These are phyloP conservation scores for Fagus crenata DNA, from an alignment of 306 rosid genomes.

Conservation along the genomic window DNA sequence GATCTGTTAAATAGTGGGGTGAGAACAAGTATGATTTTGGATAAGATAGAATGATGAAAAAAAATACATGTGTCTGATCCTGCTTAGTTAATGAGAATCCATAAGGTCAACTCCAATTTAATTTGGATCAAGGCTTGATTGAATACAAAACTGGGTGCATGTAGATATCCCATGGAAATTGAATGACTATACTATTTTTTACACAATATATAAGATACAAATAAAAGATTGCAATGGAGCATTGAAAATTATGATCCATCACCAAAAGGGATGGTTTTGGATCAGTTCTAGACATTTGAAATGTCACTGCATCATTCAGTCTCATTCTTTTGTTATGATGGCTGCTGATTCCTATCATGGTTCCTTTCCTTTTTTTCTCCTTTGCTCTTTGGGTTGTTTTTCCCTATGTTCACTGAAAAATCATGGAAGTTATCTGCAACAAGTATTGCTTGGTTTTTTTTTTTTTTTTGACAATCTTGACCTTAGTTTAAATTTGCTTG, in stretches of 20 bases:
- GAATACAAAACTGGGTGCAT: not conserved
- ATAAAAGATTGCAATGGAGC: not conserved
- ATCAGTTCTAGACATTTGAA: not conserved
- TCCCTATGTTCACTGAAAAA: too few relatives aligned
- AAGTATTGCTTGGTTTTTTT: too few relatives aligned
- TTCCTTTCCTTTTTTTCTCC: too few relatives aligned
- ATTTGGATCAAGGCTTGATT: not conserved
- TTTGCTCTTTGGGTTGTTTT: too few relatives aligned
- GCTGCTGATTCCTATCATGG: too few relatives aligned
- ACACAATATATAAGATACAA: not conserved
- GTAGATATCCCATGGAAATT: not conserved
- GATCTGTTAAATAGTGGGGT: not conserved
- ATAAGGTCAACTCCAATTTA: not conserved
- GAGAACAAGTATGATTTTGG: not conserved
- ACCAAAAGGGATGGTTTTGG: not conserved
- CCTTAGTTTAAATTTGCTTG: not conserved
- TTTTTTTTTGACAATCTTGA: too few relatives aligned
- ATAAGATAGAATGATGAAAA: not conserved
- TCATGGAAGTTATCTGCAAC: too few relatives aligned
- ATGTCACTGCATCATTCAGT: not conserved
- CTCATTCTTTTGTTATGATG: not conserved
- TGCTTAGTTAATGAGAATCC: not conserved
- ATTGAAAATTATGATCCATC: not conserved
- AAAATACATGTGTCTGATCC: not conserved
- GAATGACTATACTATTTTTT: not conserved